phyloP scores from a whole-genome alignment of 495 filamentous ascomycete species.

The Sabuloglossum arenarium region DNA sequence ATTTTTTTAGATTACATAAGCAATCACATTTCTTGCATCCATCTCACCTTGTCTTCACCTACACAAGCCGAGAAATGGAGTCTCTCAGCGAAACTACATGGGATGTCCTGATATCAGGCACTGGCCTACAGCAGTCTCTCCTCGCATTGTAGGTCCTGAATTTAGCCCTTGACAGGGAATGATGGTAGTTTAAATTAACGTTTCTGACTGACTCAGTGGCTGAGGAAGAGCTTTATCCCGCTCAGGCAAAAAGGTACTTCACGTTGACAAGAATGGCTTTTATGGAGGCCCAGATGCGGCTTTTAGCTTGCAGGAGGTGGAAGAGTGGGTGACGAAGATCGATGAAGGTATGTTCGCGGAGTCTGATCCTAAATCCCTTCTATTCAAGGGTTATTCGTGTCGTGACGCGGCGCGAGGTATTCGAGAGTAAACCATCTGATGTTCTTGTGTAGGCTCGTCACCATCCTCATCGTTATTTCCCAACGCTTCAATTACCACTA shows the following conservation, averaged over 20 bases:
- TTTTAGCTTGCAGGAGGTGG: constrained; percentile 65
- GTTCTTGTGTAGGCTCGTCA: background rate
- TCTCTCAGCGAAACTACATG: constrained; percentile 58
- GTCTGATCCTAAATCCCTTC: background rate
- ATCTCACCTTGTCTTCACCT: background rate
- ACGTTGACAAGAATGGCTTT: constrained; percentile 69
- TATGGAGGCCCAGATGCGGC: constrained; percentile 80
- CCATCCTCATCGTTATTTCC: constrained; percentile 1
- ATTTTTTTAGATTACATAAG: background rate
- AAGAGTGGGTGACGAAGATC: constrained; percentile 42
- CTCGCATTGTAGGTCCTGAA: constrained; percentile 64
- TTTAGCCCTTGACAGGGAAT: background rate
- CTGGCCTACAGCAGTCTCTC: constrained; percentile 74
- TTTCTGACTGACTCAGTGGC: constrained; percentile 44
- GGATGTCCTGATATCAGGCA: constrained; percentile 85
- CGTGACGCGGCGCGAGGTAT: background rate
- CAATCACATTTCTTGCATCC: background rate
- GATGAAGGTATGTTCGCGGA: constrained; percentile 21
- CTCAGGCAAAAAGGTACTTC: constrained; percentile 77
- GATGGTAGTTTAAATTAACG: constrained; percentile 7
- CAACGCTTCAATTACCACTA: constrained; percentile 7
- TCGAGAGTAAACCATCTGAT: background rate
- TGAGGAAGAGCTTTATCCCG: constrained; percentile 69
- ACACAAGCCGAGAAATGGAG: constrained; percentile 35
- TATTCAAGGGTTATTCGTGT: background rate